A percentile compares a stretch with the other conserved stretches of the same genome.
These are phyloP conservation scores for Lasiosphaeris hirsuta DNA, from an alignment of 495 filamentous ascomycete species.

Conservation along the genomic window DNA sequence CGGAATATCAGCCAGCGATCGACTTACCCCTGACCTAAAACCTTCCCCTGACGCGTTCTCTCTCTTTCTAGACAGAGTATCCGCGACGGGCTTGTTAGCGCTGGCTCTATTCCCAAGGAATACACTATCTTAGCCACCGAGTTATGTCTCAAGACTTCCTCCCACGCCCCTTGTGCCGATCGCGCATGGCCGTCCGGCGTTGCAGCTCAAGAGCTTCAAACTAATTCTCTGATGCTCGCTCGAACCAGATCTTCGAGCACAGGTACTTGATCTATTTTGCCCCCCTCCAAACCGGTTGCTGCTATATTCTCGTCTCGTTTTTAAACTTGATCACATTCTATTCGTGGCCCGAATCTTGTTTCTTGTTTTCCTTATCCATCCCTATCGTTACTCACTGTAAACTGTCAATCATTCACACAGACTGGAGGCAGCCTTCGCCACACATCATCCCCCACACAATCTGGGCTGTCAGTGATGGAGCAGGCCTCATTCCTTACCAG, in stretches of 20 bases:
- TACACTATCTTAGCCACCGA: neutral
- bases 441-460: neutral
- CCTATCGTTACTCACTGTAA: slow-evolving; percentile 44
- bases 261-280: neutral
- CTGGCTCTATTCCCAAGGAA: neutral
- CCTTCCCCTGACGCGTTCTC: neutral
- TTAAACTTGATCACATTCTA: neutral
- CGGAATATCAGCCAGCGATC: neutral
- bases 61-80: neutral
- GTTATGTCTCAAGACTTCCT: neutral
- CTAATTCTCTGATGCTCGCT: neutral
- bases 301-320: neutral
- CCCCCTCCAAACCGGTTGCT: neutral
- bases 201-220: neutral
- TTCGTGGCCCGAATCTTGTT: neutral
- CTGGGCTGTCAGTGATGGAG: slow-evolving; percentile 18
- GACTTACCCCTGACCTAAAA: neutral
- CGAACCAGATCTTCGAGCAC: slow-evolving; percentile 4
- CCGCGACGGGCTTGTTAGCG: neutral
- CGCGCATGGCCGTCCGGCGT: neutral
- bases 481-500: slow-evolving; percentile 13
- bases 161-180: neutral
- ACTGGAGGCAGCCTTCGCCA: neutral
- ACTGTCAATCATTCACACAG: neutral
- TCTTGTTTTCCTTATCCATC: neutral